Conservation (phyloP, 352 stramenopile species). For the Globisporangium cylindrosporum region DNA sequence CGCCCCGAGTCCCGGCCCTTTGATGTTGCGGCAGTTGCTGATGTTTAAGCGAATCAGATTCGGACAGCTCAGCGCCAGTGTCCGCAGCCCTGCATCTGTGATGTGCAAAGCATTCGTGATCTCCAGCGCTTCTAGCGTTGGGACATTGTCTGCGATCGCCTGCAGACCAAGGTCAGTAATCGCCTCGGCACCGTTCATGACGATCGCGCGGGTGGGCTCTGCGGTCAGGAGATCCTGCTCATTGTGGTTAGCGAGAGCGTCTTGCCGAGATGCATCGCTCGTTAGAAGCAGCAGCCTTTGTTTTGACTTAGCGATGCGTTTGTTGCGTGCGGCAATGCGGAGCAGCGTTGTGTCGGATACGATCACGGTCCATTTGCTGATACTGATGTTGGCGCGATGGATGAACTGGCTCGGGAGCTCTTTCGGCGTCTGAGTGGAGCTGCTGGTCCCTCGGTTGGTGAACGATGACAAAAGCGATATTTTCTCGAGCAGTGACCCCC, state of each 20-base stretch:
- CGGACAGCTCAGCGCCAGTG: constrained; percentile 45
- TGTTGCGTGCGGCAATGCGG: constrained; percentile 63
- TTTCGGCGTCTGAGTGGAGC: constrained; percentile 8
- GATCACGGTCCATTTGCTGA: constrained; percentile 69
- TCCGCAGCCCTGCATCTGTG: constrained; percentile 55
- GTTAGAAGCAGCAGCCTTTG: constrained; percentile 21
- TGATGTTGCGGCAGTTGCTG: constrained; percentile 38
- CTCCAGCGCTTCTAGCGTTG: constrained; percentile 51
- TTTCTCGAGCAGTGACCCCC: constrained; percentile 12
- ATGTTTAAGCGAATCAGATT: constrained; percentile 53
- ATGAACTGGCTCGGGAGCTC: constrained; percentile 69
- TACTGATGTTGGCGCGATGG: constrained; percentile 41
- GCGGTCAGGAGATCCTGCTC: neutral
- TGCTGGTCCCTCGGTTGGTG: neutral
- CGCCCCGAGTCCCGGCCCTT: constrained; percentile 56
- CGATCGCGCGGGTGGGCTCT: constrained; percentile 38
- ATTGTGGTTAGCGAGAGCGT: neutral
- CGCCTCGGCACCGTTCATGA: constrained; percentile 59
- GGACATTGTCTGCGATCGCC: constrained; percentile 46
- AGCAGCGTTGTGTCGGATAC: constrained; percentile 61
- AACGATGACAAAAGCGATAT: constrained; percentile 15
- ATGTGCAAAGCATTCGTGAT: constrained; percentile 43
- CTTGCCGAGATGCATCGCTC: neutral
- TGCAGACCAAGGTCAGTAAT: constrained; percentile 63
- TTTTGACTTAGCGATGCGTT: constrained; percentile 31